Percentiles rank a stretch among this genome's conserved stretches.
Evolutionary conservation across 805 yeast species (phyloP).

Genomic region (Lachancea sp.): DNA sequence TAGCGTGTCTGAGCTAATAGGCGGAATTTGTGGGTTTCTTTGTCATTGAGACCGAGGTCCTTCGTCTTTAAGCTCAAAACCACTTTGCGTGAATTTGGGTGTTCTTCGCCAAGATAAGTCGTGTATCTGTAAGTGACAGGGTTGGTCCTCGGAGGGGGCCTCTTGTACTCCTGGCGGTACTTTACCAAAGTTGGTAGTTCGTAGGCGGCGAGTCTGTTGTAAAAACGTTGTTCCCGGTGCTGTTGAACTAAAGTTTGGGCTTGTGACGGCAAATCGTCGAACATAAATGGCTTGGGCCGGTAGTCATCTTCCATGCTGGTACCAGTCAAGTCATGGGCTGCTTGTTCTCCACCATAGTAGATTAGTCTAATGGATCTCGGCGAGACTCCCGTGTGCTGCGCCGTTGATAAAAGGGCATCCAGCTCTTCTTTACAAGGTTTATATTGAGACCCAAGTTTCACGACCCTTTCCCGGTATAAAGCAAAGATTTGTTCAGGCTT

Average conservation of each 20-base stretch:
- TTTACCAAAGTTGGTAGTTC: slow-evolving; percentile 82
- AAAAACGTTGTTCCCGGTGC: slow-evolving; percentile 68
- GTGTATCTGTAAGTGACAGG: slow-evolving; percentile 68
- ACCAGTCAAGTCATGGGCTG: slow-evolving; percentile 37
- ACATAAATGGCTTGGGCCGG: slow-evolving; percentile 41
- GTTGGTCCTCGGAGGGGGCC: slow-evolving; percentile 37
- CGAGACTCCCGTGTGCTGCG: slow-evolving; percentile 38
- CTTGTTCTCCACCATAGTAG: slow-evolving; percentile 38
- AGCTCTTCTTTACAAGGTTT: slow-evolving; percentile 47
- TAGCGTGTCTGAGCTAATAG: slow-evolving; percentile 75
- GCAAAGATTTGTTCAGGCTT: slow-evolving; percentile 57
- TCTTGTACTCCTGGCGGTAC: slow-evolving; percentile 62
- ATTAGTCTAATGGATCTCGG: slow-evolving; percentile 31
- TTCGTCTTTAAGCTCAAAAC: slow-evolving; percentile 47
- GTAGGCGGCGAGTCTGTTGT: slow-evolving; percentile 80
- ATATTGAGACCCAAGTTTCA: slow-evolving; percentile 46
- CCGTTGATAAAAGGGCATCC: slow-evolving; percentile 47
- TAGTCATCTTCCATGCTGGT: slow-evolving; percentile 35
- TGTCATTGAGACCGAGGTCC: slow-evolving; percentile 46
- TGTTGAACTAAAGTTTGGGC: slow-evolving; percentile 69
- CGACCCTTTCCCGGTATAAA: slow-evolving; percentile 53
- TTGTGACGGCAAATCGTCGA: slow-evolving; percentile 58
- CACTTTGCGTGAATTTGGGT: slow-evolving; percentile 57
- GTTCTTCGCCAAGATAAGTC: slow-evolving; percentile 64
- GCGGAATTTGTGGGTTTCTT: slow-evolving; percentile 65